Evolutionary conservation across 306 rosid genomes (phyloP).

Genomic region (Quercus alba): DNA sequence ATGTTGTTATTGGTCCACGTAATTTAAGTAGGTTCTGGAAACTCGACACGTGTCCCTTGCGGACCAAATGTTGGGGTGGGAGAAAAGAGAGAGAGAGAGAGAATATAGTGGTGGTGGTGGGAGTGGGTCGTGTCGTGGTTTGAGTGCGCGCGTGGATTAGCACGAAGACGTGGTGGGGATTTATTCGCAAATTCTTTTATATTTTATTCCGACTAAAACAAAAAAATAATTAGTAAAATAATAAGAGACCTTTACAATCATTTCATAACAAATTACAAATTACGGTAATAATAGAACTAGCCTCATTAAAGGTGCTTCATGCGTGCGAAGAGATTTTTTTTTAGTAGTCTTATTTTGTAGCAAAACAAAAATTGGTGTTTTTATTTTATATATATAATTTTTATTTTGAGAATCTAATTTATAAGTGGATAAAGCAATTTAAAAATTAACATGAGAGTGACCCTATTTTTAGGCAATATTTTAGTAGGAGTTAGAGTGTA

Average conservation of each 20-base stretch:
- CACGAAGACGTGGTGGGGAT: neutral
- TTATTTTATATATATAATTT: too few species aligned
- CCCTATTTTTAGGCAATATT: rapidly evolving
- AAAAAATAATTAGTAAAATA: neutral
- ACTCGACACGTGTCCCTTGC: constrained; percentile 30
- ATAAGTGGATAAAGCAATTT: too few species aligned
- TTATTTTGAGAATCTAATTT: too few species aligned
- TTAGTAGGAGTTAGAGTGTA: rapidly evolving
- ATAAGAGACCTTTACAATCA: neutral
- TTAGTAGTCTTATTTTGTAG: too few species aligned
- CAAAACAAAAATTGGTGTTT: too few species aligned
- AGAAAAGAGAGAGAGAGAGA: neutral
- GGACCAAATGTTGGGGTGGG: neutral
- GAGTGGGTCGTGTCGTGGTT: neutral
- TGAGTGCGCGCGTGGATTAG: constrained; percentile 12
- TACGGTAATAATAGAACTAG: too few species aligned
- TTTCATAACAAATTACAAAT: too few species aligned
- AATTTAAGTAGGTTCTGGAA: neutral
- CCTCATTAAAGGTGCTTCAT: too few species aligned
- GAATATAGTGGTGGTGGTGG: neutral
- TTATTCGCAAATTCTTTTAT: neutral
- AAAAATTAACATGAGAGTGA: rapidly evolving
- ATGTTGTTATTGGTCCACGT: constrained; percentile 39
- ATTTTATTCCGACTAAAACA: neutral
- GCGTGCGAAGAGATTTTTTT: too few species aligned